Percentiles rank a stretch among this genome's conserved stretches.
These are phyloP conservation scores for Ogataea henricii DNA, from an alignment of 805 yeast species.

Conservation along the genomic window DNA sequence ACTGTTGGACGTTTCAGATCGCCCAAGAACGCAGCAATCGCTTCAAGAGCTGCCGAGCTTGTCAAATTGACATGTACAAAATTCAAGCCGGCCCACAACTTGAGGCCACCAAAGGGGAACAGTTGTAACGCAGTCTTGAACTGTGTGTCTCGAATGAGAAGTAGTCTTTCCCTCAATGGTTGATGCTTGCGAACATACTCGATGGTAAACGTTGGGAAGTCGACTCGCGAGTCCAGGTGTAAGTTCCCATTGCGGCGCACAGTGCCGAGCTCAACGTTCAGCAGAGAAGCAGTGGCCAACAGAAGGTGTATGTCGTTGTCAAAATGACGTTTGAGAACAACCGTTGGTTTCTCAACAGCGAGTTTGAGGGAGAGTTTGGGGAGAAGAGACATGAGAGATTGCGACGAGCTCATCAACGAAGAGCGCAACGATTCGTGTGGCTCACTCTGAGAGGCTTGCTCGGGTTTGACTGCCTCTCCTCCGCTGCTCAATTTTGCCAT, in stretches of 20 bases:
- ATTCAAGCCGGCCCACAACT: conserved; percentile 21
- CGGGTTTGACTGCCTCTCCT: too few relatives aligned
- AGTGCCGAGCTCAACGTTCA: conserved; percentile 21
- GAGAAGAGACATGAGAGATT: conserved; percentile 4
- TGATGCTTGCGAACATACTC: conserved; percentile 22
- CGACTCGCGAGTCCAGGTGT: conserved; percentile 17
- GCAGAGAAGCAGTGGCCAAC: conserved; percentile 25
- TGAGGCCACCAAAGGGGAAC: conserved; percentile 18
- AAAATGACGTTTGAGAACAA: conserved; percentile 24
- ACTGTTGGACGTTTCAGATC: conserved; percentile 2
- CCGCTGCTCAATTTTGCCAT: conserved; percentile 13
- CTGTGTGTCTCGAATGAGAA: conserved; percentile 20
- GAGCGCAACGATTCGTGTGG: neutral
- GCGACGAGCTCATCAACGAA: neutral
- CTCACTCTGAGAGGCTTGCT: too few relatives aligned
- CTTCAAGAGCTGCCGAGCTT: conserved; percentile 32
- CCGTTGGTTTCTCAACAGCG: conserved; percentile 31
- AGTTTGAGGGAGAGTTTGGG: conserved; percentile 29
- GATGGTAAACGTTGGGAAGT: conserved; percentile 23
- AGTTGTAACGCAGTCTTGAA: conserved; percentile 28
- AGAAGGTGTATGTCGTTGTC: conserved; percentile 22
- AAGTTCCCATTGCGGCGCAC: conserved; percentile 6
- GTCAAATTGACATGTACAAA: conserved; percentile 30
- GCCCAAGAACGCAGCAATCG: conserved; percentile 20
- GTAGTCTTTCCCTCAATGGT: conserved; percentile 4